Evolutionary conservation across 164 flowering plant genomes (phyloP).

Genomic region (Sedum album): DNA sequence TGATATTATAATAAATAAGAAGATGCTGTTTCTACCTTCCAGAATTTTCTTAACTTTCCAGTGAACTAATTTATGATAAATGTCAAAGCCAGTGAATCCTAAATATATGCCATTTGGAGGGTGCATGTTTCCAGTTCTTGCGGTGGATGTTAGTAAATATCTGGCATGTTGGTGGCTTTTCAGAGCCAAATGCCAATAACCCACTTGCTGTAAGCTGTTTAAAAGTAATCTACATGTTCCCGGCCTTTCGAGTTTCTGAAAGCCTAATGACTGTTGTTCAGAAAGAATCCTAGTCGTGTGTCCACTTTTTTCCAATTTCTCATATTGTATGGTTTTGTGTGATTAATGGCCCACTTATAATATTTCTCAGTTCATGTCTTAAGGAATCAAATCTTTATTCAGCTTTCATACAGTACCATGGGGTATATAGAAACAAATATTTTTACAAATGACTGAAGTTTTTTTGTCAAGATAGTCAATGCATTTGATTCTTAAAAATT

Average conservation of each 20-base stretch:
- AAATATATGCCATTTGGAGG: background rate
- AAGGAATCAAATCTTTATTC: constrained; percentile 1
- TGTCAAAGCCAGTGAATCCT: background rate
- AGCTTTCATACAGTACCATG: background rate
- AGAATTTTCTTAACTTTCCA: background rate
- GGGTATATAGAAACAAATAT: background rate
- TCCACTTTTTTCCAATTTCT: background rate
- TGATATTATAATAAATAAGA: background rate
- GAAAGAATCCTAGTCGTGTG: background rate
- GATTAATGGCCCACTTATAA: background rate
- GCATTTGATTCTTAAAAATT: background rate
- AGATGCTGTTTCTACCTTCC: background rate
- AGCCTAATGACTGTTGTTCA: background rate
- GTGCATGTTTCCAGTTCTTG: background rate
- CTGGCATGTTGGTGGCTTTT: constrained; percentile 5
- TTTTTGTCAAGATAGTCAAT: background rate
- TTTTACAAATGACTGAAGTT: background rate
- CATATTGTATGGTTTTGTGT: constrained; percentile 1
- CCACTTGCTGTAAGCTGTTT: background rate
- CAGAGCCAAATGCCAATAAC: background rate
- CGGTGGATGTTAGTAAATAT: background rate
- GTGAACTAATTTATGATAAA: background rate
- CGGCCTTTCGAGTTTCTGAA: background rate
- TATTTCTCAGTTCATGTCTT: background rate
- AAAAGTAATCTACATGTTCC: background rate